Conservation (phyloP, 2,329 filamentous ascomycete genomes). For the Colletotrichum horii region DNA sequence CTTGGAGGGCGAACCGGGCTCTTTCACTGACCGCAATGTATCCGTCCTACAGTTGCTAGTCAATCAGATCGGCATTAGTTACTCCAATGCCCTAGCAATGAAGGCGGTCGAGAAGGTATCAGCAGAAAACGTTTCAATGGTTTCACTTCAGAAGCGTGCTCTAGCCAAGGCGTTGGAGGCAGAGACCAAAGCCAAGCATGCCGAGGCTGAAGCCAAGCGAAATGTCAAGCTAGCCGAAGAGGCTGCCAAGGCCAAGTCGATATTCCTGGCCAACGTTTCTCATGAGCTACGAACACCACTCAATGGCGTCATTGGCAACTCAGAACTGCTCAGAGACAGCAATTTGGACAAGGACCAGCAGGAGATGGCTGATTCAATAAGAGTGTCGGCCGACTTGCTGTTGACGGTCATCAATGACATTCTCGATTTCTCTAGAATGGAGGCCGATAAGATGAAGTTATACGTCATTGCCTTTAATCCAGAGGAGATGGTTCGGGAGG, state of each 20-base stretch:
- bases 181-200: constrained; percentile 77
- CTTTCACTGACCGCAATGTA: constrained; percentile 77
- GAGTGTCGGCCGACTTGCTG: constrained; percentile 83
- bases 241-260: constrained; percentile 81
- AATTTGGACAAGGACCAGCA: constrained; percentile 76
- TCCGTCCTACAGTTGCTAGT: constrained; percentile 73
- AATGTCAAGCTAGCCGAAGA: constrained; percentile 85
- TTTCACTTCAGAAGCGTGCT: constrained; percentile 76
- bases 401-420: constrained; percentile 97
- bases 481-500: constrained; percentile 70
- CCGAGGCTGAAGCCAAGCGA: constrained; percentile 76
- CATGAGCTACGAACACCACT: constrained; percentile 84
- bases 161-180: constrained; percentile 74
- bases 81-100: constrained; percentile 70
- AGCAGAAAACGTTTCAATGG: constrained; percentile 79
- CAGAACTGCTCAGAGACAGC: constrained; percentile 81
- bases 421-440: constrained; percentile 92
- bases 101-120: constrained; percentile 79
- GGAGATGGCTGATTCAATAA: constrained; percentile 87
- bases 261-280: constrained; percentile 81
- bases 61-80: constrained; percentile 78
- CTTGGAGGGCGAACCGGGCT: constrained; percentile 75
- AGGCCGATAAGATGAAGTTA: constrained; percentile 85
- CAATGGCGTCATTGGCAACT: constrained; percentile 89
- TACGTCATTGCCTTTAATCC: constrained; percentile 74